A percentile compares a stretch with the other conserved stretches of the same genome.
These are phyloP conservation scores for Metschnikowia lachancei DNA, from an alignment of 805 yeast species.

Conservation along the genomic window DNA sequence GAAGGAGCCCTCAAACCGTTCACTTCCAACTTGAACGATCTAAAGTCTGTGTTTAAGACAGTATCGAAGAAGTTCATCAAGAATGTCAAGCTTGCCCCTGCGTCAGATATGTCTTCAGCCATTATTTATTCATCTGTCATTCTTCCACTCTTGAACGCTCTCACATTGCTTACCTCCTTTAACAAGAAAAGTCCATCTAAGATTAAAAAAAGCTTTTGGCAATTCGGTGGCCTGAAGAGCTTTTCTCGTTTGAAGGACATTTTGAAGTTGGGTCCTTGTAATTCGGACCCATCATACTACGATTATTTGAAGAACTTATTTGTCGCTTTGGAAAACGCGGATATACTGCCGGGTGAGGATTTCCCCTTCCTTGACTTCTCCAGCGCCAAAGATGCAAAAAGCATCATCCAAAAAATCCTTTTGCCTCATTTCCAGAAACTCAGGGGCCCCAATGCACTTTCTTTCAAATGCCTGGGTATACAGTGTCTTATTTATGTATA, in stretches of 20 bases:
- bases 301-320: constrained; percentile 25
- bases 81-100: constrained; percentile 33
- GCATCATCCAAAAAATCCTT: constrained; percentile 20
- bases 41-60: constrained; percentile 34
- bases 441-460: constrained; percentile 15
- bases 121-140: constrained; percentile 47
- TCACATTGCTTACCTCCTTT: constrained; percentile 28
- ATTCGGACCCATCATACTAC: constrained; percentile 53
- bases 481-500: constrained; percentile 21
- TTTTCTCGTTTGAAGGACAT: constrained; percentile 44
- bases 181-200: constrained; percentile 19
- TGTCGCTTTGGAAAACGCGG: constrained; percentile 13
- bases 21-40: constrained; percentile 15
- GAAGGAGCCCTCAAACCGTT: constrained; percentile 19
- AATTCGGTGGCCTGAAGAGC: constrained; percentile 41
- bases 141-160: constrained; percentile 47
- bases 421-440: constrained; percentile 20
- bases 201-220: constrained; percentile 54
- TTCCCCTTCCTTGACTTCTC: constrained; percentile 23
- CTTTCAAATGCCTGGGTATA: constrained; percentile 21
- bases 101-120: constrained; percentile 22
- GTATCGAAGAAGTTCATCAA: constrained; percentile 46
- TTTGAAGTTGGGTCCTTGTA: constrained; percentile 52
- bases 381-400: constrained; percentile 21
- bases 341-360: constrained; percentile 12